Percentiles rank a stretch among this genome's conserved stretches.
phyloP scores from a whole-genome alignment of 2,329 filamentous ascomycete genomes.

The Fusarium oxysporum region DNA sequence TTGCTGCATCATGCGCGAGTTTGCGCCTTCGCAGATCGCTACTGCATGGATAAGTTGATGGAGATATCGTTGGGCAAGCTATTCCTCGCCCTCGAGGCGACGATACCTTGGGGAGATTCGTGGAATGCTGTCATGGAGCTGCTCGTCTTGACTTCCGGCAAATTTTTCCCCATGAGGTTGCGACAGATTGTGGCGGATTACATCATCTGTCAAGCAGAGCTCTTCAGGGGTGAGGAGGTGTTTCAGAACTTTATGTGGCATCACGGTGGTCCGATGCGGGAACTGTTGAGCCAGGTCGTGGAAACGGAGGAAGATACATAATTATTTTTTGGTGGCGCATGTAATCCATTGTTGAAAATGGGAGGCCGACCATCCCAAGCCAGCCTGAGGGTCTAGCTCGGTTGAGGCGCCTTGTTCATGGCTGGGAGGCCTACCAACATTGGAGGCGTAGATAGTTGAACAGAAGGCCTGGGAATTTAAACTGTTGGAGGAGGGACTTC shows the following conservation, averaged over 20 bases:
- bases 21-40: not conserved
- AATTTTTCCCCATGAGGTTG: rapidly evolving
- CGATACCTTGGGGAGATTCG: not conserved
- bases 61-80: not conserved
- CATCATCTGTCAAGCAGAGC: not conserved
- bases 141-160: not conserved
- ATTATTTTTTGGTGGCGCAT: rapidly evolving
- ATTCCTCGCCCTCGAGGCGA: not conserved
- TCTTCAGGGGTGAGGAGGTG: not conserved
- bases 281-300: not conserved
- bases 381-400: not conserved
- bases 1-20: not conserved
- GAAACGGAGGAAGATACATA: not conserved
- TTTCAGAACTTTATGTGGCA: not conserved
- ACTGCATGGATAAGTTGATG: not conserved
- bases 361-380: not conserved
- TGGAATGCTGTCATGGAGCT: not conserved
- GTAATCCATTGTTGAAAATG: rapidly evolving
- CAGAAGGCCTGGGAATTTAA: not conserved
- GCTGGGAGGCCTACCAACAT: not conserved
- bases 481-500: rapidly evolving
- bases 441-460: not conserved
- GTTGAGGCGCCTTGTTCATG: not conserved
- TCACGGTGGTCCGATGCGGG: not conserved
- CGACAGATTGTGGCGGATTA: not conserved